phyloP scores from a whole-genome alignment of 2,329 filamentous ascomycete species.

The Fusarium verrucosum region DNA sequence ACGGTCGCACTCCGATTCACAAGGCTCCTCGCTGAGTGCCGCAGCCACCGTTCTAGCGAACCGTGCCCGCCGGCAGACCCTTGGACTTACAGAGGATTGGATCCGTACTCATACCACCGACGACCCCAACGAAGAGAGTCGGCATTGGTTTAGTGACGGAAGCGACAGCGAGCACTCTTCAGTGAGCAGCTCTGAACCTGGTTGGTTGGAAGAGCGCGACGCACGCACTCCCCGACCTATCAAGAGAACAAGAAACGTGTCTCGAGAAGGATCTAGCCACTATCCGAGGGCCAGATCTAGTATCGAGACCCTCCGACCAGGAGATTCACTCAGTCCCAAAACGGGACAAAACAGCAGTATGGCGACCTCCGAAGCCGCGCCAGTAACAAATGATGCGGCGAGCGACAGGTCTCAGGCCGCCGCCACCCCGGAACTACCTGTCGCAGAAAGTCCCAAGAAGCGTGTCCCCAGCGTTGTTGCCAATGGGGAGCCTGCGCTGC shows the following conservation, averaged over 20 bases:
- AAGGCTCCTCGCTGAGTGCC: conserved; percentile 55
- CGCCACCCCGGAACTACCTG: conserved; percentile 39
- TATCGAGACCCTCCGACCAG: conserved; percentile 63
- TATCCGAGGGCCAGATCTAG: conserved; percentile 62
- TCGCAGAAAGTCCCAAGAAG: conserved; percentile 42
- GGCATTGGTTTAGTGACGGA: conserved; percentile 83
- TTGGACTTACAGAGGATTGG: conserved; percentile 83
- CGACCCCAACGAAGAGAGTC: conserved; percentile 71
- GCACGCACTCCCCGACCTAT: conserved; percentile 59
- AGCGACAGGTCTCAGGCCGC: conserved; percentile 43
- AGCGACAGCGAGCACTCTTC: conserved; percentile 79
- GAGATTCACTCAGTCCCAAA: conserved; percentile 41
- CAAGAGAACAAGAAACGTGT: conserved; percentile 35
- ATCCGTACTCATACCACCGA: conserved; percentile 84
- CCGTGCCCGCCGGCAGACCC: conserved; percentile 65
- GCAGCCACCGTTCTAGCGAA: conserved; percentile 71
- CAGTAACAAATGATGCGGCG: conserved; percentile 42
- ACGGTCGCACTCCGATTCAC: conserved; percentile 44
- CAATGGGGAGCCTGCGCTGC: conserved; percentile 46
- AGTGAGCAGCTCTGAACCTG: conserved; percentile 71
- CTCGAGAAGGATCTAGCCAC: conserved; percentile 49
- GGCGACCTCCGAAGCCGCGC: conserved; percentile 46
- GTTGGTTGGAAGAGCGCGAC: conserved; percentile 61
- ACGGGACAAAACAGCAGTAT: conserved; percentile 47
- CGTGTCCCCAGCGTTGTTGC: conserved; percentile 33